Evolutionary conservation across 2,329 filamentous ascomycete genomes (phyloP).

Genomic region (Aspergillus vadensis): DNA sequence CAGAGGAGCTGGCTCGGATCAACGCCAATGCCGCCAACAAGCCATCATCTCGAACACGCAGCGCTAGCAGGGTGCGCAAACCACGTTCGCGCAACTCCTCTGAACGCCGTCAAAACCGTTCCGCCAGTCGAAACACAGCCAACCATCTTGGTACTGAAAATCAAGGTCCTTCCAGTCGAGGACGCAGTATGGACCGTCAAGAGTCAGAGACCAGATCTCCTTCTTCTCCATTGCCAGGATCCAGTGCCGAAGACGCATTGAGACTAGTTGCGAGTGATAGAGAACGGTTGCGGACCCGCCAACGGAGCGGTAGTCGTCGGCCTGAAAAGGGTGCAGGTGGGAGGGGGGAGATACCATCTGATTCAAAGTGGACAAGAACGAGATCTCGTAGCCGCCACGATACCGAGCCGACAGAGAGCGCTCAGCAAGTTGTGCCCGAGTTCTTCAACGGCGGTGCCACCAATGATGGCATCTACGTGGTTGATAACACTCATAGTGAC

Average conservation of each 20-base stretch:
- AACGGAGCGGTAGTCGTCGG: conserved; percentile 55
- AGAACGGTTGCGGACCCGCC: conserved; percentile 48
- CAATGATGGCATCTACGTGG: conserved; percentile 11
- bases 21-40: conserved; percentile 48
- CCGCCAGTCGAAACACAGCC: conserved; percentile 46
- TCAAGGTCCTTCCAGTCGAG: conserved; percentile 46
- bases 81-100: conserved; percentile 35
- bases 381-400: conserved; percentile 41
- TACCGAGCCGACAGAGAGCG: conserved; percentile 25
- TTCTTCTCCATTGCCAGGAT: conserved; percentile 72
- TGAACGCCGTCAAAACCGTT: conserved; percentile 38
- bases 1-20: conserved; percentile 67
- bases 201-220: conserved; percentile 69
- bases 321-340: conserved; percentile 47
- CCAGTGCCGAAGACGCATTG: conserved; percentile 60
- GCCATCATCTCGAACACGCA: conserved; percentile 36
- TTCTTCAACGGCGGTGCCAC: conserved; percentile 15
- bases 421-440: conserved; percentile 14
- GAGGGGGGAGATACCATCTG: conserved; percentile 50
- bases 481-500: conserved; percentile 8
- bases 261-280: conserved; percentile 48
- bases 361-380: conserved; percentile 40
- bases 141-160: conserved; percentile 37
- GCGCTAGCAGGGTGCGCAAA: conserved; percentile 58
- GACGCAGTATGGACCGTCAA: conserved; percentile 64